Evolutionary conservation across 345 rosid genomes (phyloP).

Genomic region (Eutrema heterophyllum): DNA sequence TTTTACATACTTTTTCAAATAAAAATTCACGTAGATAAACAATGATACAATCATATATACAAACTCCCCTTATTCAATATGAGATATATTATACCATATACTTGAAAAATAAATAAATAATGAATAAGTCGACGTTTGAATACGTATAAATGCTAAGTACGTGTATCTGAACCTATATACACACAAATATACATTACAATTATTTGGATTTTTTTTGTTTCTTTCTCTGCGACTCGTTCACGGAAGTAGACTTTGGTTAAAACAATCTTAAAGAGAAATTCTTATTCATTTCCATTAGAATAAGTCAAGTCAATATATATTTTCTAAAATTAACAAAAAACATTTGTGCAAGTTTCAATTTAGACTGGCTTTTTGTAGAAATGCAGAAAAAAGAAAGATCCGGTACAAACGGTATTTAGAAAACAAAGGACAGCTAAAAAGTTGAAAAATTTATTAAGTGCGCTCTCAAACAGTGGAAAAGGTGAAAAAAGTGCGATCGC

Average conservation of each 20-base stretch:
- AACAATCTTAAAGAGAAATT: not conserved
- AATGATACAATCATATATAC: not conserved
- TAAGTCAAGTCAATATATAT: slow-evolving; percentile 2
- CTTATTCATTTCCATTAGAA: not conserved
- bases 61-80: not conserved
- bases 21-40: not conserved
- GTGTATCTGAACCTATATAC: not conserved
- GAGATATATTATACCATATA: not conserved
- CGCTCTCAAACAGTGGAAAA: too few species aligned
- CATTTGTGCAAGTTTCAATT: not conserved
- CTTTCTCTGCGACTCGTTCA: slow-evolving; percentile 1
- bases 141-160: not conserved
- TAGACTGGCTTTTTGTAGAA: not conserved
- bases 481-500: too few species aligned
- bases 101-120: not conserved
- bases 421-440: too few species aligned
- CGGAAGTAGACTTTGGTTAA: slow-evolving; percentile 12
- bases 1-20: not conserved
- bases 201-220: not conserved
- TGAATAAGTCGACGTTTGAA: slow-evolving; percentile 9
- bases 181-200: not conserved
- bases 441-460: too few species aligned
- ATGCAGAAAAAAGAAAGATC: not conserved
- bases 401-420: too few species aligned
- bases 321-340: slow-evolving; percentile 8